phyloP scores from a whole-genome alignment of 805 yeast genomes.

The Zygoascus ofunaensis region DNA sequence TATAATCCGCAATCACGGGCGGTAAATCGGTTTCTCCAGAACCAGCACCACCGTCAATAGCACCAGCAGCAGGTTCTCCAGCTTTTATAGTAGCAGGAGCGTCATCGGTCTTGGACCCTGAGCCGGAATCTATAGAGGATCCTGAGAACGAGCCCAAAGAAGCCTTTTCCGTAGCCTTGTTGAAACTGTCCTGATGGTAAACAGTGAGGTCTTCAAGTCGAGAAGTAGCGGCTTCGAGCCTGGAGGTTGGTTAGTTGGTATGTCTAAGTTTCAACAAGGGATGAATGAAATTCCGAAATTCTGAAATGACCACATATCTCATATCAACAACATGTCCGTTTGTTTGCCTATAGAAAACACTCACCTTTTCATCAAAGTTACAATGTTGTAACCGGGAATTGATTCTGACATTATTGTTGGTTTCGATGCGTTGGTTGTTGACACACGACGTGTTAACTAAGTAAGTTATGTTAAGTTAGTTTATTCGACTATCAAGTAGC shows the following conservation, averaged over 20 bases:
- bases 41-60: conserved; percentile 15
- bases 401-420: conserved; percentile 16
- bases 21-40: no score
- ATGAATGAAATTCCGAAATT: no score
- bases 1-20: conserved; percentile 9
- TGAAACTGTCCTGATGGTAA: conserved; percentile 54
- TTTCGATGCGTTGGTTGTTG: no score
- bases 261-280: neutral
- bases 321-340: no score
- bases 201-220: conserved; percentile 83
- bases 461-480: no score
- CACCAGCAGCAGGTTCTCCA: conserved; percentile 14
- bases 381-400: conserved; percentile 78
- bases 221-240: conserved; percentile 89
- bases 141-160: conserved; percentile 8
- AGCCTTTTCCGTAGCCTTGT: conserved; percentile 11
- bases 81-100: conserved; percentile 16
- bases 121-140: conserved; percentile 10
- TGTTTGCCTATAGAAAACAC: conserved; percentile 20
- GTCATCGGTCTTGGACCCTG: conserved; percentile 19
- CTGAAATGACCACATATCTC: no score
- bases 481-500: no score
- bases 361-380: conserved; percentile 63
- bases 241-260: conserved; percentile 18
- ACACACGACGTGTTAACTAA: no score